Evolutionary conservation across 2,329 filamentous ascomycete genomes (phyloP), one percentile per base, ranked within the genome.

Genomic region (Akanthomyces uredinophilus): DNA sequence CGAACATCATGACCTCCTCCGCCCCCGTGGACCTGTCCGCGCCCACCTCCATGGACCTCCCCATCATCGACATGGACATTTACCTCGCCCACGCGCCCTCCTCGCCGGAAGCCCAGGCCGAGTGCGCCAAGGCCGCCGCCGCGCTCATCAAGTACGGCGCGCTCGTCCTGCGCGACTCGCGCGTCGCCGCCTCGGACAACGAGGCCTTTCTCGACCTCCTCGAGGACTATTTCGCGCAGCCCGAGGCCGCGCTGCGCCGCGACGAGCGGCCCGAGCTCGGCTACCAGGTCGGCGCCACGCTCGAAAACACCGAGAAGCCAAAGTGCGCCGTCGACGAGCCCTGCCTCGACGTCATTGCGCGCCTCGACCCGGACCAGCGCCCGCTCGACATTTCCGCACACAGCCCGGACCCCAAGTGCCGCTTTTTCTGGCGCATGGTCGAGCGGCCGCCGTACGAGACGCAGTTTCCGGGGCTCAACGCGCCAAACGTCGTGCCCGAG

Each of bases 151-250:
- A 80, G 18, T 86, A 84, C 71, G 84, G 84, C 63, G 84, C 84
- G 10, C 78, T 87, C 22, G 76, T 87, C 27, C 77, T 86, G 51
- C 84, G 84, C 74, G 84, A 86, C 74, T 81, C 80, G 57, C 83
- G 84, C 65, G 83, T 85, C 14, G 76, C 81, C 20, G 81, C 83
- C 67, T 67, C 73, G 2, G 81, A 84, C 72, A 87, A 87, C 74
- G 74, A 74, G 29, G 73, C 75, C 60, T 87, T 87, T 67, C 80
- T 87, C 62, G 83, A 87, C 71, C 76, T 87, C 43, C 79, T 86
- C n/a, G 84, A 87, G 72, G 83, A 86, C 75, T 87, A 87, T 76
- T 87, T 87, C 68, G 83, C 82, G 39, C 84, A 86, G 71, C 80
- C 83, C 18, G 73, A 75, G 20, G 76, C 70, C 10, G 71, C 69